Percentiles rank a stretch among this genome's conserved stretches.
Evolutionary conservation across 164 flowering plant genomes (phyloP).

Genomic region (Vitis vinifera): DNA sequence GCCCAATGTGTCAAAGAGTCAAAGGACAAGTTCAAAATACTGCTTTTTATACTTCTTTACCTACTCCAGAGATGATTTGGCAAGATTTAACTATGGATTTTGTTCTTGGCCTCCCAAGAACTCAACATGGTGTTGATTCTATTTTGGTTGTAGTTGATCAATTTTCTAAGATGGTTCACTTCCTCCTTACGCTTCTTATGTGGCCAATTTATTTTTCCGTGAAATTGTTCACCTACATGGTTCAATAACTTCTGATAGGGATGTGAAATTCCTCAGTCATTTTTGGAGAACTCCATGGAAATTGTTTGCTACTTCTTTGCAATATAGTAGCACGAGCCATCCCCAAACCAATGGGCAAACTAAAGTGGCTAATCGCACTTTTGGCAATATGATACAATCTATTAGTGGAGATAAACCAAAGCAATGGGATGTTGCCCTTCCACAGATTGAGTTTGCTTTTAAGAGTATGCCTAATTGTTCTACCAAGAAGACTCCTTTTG

Average conservation of each 20-base stretch:
- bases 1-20: neutral
- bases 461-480: neutral
- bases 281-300: neutral
- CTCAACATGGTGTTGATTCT: neutral
- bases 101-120: neutral
- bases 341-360: neutral
- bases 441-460: constrained; percentile 1
- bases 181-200: neutral
- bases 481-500: no score
- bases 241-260: no score
- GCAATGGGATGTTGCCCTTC: neutral
- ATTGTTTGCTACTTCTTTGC: neutral
- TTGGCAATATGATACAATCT: neutral
- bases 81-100: constrained; percentile 6
- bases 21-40: constrained; percentile 1
- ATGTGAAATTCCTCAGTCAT: no score
- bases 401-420: constrained; percentile 10
- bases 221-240: no score
- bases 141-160: constrained; percentile 5
- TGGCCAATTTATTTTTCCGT: neutral
- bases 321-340: neutral
- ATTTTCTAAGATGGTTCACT: constrained; percentile 1
- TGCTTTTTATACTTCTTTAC: neutral
- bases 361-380: neutral
- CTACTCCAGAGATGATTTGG: neutral